Percentiles rank a stretch among this genome's conserved stretches.
phyloP scores from a whole-genome alignment of 805 yeast genomes.

The Zygoascus ofunaensis region DNA sequence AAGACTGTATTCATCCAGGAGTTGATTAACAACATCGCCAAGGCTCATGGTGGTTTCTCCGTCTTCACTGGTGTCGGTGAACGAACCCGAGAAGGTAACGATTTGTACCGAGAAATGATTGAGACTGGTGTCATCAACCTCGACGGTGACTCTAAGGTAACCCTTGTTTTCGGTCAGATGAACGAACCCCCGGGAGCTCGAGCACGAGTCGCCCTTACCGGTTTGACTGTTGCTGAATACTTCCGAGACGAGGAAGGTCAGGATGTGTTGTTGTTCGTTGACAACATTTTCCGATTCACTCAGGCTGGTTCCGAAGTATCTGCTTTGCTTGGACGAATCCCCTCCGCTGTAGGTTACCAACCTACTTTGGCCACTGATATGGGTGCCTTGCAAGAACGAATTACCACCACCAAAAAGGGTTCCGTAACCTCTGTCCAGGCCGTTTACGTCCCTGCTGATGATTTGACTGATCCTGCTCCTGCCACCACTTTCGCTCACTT shows the following conservation, averaged over 20 bases:
- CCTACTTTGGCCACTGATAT: slow-evolving; percentile 99
- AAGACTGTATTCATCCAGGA: slow-evolving; percentile 99
- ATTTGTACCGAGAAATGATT: slow-evolving; percentile 99
- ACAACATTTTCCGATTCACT: slow-evolving; percentile 99
- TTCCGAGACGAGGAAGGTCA: slow-evolving; percentile 99
- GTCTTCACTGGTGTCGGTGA: slow-evolving; percentile 99
- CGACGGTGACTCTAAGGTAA: slow-evolving; percentile 99
- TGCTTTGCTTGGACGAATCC: slow-evolving; percentile 99
- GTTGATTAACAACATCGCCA: slow-evolving; percentile 98
- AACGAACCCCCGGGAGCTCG: slow-evolving; percentile 99
- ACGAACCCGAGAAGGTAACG: slow-evolving; percentile 99
- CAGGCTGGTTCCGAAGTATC: slow-evolving; percentile 99
- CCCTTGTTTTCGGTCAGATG: slow-evolving; percentile 99
- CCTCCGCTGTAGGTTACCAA: slow-evolving; percentile 99
- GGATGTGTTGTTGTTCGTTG: slow-evolving; percentile 98
- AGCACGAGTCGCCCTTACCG: slow-evolving; percentile 99
- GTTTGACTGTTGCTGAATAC: slow-evolving; percentile 99
- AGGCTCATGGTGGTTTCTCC: slow-evolving; percentile 99
- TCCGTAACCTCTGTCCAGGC: slow-evolving; percentile 99
- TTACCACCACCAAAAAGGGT: slow-evolving; percentile 99
- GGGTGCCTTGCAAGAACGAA: slow-evolving; percentile 99
- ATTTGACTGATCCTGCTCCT: slow-evolving; percentile 99
- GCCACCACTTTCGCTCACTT: slow-evolving; percentile 99
- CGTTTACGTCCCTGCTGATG: slow-evolving; percentile 99
- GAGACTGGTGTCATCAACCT: slow-evolving; percentile 99